Evolutionary conservation across 371 early-diverging fungal species (phyloP), one percentile per base, ranked within the genome.

Genomic region (Mucor sp.): DNA sequence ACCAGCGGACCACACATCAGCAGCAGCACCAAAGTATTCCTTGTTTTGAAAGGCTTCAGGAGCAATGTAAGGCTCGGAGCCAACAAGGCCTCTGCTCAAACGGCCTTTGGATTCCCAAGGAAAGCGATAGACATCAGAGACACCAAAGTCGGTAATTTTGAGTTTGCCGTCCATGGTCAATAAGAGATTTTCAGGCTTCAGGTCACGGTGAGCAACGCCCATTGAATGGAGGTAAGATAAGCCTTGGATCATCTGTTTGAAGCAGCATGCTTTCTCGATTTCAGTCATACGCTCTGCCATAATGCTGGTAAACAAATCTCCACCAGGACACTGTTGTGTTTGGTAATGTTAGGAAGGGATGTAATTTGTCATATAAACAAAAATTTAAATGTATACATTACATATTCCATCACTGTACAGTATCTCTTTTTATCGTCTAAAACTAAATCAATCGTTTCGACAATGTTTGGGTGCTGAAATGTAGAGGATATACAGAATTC

Each of bases 61-160:
- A 2, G 97, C 92, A 77, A 95, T 96, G 80, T 96, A 97, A 19
- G 96, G 95, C 58, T 89, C 91, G 17, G 93, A 91, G 7, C 97
- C 97, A 55, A 94, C 93, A 57, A 94, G 77, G 21, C 96, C 96
- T 58, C 81, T 83, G 59, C 94, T 95, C 63, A 83, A 76, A 75
- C 90, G 91, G 33, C 87, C 72, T 47, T 76, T 72, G 23, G 79
- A 80, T 74, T 94, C 94, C 90, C 94, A 95, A 44, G 89, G 85
- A 62, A 88, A 91, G 55, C 93, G 85, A 79, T 96, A 97, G 2
- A 98, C 96, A 63, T 94, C 94, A 9, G 96, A 92, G 12, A 96
- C 95, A 41, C 98, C 97, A 89, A 98, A 99, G 80, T 99, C 98
- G 21, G 97, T 95, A 72, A 98, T 97, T 79, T 99, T 99, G 61